Evolutionary conservation across 805 yeast species (phyloP).

Genomic region (Kodamaea fukazawae): DNA sequence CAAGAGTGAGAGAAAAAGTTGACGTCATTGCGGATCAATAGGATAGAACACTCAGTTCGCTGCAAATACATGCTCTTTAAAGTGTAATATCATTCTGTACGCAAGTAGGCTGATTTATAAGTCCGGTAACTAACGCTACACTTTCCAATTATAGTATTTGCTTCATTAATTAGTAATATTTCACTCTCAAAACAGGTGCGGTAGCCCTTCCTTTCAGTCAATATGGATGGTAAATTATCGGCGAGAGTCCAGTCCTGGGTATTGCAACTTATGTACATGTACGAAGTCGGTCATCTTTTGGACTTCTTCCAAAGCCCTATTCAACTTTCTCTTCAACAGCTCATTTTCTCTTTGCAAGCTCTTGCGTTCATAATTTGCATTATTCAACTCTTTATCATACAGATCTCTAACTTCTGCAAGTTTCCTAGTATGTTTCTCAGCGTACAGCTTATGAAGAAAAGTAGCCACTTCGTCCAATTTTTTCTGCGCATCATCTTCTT

Average conservation of each 20-base stretch:
- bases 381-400: slow-evolving; percentile 13
- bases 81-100: too few species aligned
- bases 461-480: slow-evolving; percentile 63
- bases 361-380: slow-evolving; percentile 12
- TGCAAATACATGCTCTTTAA: too few species aligned
- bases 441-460: slow-evolving; percentile 68
- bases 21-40: too few species aligned
- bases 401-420: slow-evolving; percentile 51
- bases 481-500: slow-evolving; percentile 50
- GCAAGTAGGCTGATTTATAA: too few species aligned
- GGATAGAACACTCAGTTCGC: too few species aligned
- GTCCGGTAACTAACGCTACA: too few species aligned
- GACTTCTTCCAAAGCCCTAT: slow-evolving; percentile 14
- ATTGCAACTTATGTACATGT: slow-evolving; percentile 13
- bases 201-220: too few species aligned
- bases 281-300: slow-evolving; percentile 14
- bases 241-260: slow-evolving; percentile 5
- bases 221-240: too few species aligned
- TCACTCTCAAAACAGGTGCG: too few species aligned
- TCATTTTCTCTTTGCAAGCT: slow-evolving; percentile 13
- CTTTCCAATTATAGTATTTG: too few species aligned
- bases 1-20: too few species aligned
- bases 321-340: slow-evolving; percentile 15
- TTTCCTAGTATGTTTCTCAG: slow-evolving; percentile 74
- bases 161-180: too few species aligned